Evolutionary conservation across 306 rosid species (phyloP).

Genomic region (Citrullus colocynthis): DNA sequence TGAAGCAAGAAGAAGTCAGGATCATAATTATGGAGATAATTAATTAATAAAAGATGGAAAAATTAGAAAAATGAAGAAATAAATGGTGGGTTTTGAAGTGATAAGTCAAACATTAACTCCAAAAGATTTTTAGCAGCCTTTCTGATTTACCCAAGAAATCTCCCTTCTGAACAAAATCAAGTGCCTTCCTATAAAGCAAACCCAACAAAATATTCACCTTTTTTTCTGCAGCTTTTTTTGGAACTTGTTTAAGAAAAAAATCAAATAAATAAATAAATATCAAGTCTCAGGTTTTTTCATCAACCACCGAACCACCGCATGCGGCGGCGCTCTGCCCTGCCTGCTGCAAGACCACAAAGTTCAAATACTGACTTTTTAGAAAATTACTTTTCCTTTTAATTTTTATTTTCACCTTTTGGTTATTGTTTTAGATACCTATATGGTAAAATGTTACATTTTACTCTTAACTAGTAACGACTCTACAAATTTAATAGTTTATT

Average conservation of each 20-base stretch:
- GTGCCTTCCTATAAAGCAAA: neutral
- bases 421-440: no score
- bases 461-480: no score
- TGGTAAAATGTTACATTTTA: no score
- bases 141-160: constrained; percentile 14
- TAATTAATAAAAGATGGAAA: neutral
- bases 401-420: no score
- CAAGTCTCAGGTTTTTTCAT: no score
- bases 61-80: no score
- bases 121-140: constrained; percentile 5
- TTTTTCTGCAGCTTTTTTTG: constrained; percentile 5
- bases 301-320: neutral
- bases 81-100: constrained; percentile 3
- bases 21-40: neutral
- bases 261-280: no score
- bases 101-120: constrained; percentile 9
- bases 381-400: no score
- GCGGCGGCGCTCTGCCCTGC: neutral
- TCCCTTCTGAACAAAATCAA: neutral
- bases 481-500: no score
- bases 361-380: no score
- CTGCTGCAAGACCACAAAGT: no score
- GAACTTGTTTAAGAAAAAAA: neutral
- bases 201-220: neutral
- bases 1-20: neutral